Evolutionary conservation across 1,284 basidiomycete species (phyloP), one percentile per base, ranked within the genome.

Genomic region (Xanthoconium separans): DNA sequence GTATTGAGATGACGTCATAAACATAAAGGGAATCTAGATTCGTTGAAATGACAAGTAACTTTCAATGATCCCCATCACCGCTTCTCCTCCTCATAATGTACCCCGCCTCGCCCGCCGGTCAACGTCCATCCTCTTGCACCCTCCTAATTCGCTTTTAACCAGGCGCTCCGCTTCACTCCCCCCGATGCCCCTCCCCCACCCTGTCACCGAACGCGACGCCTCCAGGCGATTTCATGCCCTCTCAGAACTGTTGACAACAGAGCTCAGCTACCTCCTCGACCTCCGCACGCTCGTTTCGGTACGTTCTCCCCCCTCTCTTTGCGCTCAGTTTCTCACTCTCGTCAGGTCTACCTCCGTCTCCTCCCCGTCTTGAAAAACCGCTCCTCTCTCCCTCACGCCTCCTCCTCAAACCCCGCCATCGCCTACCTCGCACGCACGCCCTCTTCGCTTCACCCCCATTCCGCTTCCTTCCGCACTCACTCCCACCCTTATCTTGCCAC

Each of bases 241-340:
- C 54, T 75, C 81, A 62, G 94, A 97, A 72, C 76, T 97, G 33
- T 77, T 95, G 33, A 79, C 83, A 56, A 95, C 93, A 0, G 94
- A 97, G 73, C 76, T 85, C 18, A 83, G 83, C 7, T 97, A 96
- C 67, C 78, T 93, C 13, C 71, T 79, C 49, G 91, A 94, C 69
- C 70, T 97, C 59, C 81, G 84, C 54, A 80, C 81, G 13, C 78
- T 97, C 41, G 87, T 93, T 44, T 81, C 80, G 60, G 91, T 91
- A 68, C 61, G 81, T 69, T 34, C 43, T 33, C 22, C 22, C 22
- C 22, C 22, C 22, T 22, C 22, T 22, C 22, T 22, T 4, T 41
- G 1, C 36, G 15, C 9, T 10, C 3, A 13, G 20, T n/a, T 47
- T 44, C 18, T 18, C 33, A 5, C 20, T 31, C 36, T 24, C 33